Evolutionary conservation across 768 basidiomycete species (phyloP).

Genomic region (Xerocomus brunneocitrinus): DNA sequence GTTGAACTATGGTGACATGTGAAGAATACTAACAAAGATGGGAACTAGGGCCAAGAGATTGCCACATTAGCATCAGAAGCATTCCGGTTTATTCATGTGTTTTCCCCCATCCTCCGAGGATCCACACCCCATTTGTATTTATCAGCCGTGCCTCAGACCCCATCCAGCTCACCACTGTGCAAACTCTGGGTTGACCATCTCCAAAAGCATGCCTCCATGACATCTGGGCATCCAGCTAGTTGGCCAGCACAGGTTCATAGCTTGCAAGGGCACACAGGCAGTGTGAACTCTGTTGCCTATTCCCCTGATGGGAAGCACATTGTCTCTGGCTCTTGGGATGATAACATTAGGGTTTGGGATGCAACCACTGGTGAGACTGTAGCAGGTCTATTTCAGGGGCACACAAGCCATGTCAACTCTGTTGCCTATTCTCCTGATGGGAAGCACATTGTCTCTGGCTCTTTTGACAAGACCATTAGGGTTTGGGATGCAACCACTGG

Average conservation of each 20-base stretch:
- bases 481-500: too few relatives aligned
- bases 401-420: too few relatives aligned
- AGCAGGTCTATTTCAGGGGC: too few relatives aligned
- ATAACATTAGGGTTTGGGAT: too few relatives aligned
- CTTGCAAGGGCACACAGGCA: neutral
- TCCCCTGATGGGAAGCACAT: too few relatives aligned
- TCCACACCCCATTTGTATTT: neutral
- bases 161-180: neutral
- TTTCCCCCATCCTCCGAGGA: neutral
- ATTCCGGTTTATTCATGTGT: neutral
- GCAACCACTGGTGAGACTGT: too few relatives aligned
- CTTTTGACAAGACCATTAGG: too few relatives aligned
- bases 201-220: neutral
- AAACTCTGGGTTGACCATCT: neutral
- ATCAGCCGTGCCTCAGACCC: neutral
- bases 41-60: neutral
- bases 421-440: too few relatives aligned
- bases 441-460: too few relatives aligned
- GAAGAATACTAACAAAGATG: neutral
- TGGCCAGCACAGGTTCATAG: neutral
- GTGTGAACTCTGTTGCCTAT: too few relatives aligned
- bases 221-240: neutral
- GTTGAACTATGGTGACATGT: neutral
- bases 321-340: too few relatives aligned
- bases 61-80: neutral